phyloP scores from a whole-genome alignment of 768 basidiomycete species.

The Leccinum subtestaceum region DNA sequence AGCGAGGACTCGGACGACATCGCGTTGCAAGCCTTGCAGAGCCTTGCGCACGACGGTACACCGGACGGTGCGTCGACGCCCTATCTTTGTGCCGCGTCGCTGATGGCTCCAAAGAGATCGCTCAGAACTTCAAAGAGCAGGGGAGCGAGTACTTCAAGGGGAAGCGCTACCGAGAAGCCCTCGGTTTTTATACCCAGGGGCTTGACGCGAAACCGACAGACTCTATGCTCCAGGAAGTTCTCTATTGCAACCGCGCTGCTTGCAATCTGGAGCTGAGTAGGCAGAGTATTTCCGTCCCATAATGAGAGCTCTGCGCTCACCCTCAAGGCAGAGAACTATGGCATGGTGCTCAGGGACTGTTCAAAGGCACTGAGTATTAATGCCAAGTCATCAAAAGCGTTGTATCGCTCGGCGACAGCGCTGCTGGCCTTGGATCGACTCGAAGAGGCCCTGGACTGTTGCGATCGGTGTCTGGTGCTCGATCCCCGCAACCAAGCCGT shows the following conservation, averaged over 20 bases:
- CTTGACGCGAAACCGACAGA: conserved; percentile 81
- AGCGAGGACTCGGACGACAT: conserved; percentile 58
- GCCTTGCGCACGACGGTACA: conserved; percentile 83
- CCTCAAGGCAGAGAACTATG: conserved; percentile 70
- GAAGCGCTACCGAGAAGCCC: conserved; percentile 82
- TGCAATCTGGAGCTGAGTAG: conserved; percentile 86
- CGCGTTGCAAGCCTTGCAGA: conserved; percentile 79
- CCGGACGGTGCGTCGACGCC: conserved; percentile 74
- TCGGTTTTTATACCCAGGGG: conserved; percentile 88
- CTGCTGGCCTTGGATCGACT: conserved; percentile 69
- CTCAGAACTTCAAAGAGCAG: conserved; percentile 90
- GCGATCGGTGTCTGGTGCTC: conserved; percentile 61
- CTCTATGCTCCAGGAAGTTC: conserved; percentile 50
- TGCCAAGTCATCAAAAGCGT: conserved; percentile 71
- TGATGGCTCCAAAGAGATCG: conserved; percentile 59
- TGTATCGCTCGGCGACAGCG: conserved; percentile 81
- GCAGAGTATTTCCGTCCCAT: conserved; percentile 23
- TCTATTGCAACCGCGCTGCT: conserved; percentile 88
- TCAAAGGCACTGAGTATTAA: conserved; percentile 67
- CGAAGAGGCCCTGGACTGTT: conserved; percentile 83
- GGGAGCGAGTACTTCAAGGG: conserved; percentile 94
- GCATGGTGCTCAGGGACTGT: conserved; percentile 82
- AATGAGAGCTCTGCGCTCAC: not conserved
- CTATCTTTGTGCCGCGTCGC: not conserved
- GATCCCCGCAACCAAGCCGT: conserved; percentile 59